phyloP scores from a whole-genome alignment of 1,284 basidiomycete species.

The Austroboletus novae-zelandiae region DNA sequence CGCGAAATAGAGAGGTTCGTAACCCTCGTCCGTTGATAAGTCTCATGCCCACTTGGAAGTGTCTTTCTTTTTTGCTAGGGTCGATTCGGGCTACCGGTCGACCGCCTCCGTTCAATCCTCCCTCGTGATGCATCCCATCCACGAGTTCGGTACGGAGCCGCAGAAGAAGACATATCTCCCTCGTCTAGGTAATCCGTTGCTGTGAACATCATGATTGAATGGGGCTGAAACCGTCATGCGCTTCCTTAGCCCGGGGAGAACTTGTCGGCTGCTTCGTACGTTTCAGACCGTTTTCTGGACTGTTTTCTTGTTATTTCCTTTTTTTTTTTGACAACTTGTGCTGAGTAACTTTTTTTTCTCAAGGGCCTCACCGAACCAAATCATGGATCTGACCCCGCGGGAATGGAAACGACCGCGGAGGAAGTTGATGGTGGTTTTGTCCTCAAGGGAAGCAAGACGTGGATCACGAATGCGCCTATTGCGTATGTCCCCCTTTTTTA shows the following conservation, averaged over 20 bases:
- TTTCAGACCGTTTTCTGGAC: conserved; percentile 14
- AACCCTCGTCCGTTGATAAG: neutral
- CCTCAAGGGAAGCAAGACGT: conserved; percentile 91
- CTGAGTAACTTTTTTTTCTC: neutral
- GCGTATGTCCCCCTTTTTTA: conserved; percentile 53
- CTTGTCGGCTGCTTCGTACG: conserved; percentile 90
- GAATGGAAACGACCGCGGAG: conserved; percentile 92
- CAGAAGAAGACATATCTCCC: conserved; percentile 94
- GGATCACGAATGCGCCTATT: conserved; percentile 91
- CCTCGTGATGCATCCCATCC: conserved; percentile 97
- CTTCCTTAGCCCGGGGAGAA: conserved; percentile 72
- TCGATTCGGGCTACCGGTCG: conserved; percentile 95
- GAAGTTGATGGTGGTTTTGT: conserved; percentile 85
- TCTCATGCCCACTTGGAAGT: neutral
- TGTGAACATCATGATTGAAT: neutral
- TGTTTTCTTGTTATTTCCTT: neutral
- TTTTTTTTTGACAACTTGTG: neutral
- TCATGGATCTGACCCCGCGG: conserved; percentile 91
- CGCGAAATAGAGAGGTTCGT: conserved; percentile 86
- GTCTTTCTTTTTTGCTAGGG: conserved; percentile 40
- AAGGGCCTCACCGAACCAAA: conserved; percentile 95
- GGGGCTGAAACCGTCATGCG: conserved; percentile 13
- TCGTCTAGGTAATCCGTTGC: conserved; percentile 57
- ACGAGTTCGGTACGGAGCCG: conserved; percentile 86
- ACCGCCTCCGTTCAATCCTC: conserved; percentile 97